Evolutionary conservation across 1,284 basidiomycete species (phyloP).

Genomic region (Apiotrichum brassicae): DNA sequence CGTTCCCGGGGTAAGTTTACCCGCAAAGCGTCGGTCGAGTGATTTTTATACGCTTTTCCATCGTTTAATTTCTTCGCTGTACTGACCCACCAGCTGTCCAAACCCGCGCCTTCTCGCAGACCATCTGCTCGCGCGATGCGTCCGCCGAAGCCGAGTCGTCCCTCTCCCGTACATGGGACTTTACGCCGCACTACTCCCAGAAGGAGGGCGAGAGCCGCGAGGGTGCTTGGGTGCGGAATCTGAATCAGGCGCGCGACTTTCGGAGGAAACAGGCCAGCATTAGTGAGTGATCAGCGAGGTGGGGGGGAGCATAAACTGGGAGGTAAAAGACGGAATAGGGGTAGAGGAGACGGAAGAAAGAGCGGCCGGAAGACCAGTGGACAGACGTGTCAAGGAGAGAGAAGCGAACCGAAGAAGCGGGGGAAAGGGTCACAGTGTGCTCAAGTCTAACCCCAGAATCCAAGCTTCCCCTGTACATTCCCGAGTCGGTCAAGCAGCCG

Average conservation of each 20-base stretch:
- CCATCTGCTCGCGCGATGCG: constrained; percentile 2
- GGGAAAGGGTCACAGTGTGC: no score
- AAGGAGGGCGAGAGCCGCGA: constrained; percentile 24
- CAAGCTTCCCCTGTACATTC: constrained; percentile 25
- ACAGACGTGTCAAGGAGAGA: no score
- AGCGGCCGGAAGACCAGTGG: no score
- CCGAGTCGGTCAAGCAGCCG: constrained; percentile 5
- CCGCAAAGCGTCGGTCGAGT: no score
- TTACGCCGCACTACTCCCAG: not conserved
- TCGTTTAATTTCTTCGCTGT: no score
- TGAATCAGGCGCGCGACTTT: constrained; percentile 37
- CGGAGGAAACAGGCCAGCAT: constrained; percentile 27
- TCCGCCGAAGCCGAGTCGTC: constrained; percentile 1
- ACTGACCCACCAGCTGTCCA: not conserved
- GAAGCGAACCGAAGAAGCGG: no score
- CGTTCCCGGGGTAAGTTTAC: not conserved
- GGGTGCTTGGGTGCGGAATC: constrained; percentile 39
- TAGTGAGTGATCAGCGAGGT: constrained; percentile 21
- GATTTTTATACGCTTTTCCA: no score
- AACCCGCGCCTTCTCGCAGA: constrained; percentile 3
- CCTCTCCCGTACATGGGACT: not conserved
- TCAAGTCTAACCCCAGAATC: no score
- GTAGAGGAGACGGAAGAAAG: no score
- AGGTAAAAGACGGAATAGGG: not conserved
- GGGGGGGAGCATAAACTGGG: not conserved